phyloP scores from a whole-genome alignment of 129 eudicot genomes.

The Calendula officinalis region DNA sequence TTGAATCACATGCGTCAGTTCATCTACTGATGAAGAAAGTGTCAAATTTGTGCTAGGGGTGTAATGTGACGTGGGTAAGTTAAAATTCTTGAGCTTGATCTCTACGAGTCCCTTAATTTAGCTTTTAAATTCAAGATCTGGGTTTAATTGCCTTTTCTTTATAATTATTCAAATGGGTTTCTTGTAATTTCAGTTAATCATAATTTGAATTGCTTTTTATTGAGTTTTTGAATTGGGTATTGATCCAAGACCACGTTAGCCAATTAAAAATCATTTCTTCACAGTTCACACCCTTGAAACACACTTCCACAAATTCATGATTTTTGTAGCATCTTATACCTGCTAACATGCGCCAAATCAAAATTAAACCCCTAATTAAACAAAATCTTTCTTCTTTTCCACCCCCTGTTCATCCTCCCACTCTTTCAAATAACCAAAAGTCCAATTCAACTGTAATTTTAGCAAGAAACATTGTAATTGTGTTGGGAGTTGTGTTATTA shows the following conservation, averaged over 20 bases:
- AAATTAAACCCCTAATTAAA: slow-evolving; percentile 29
- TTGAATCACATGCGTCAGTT: slow-evolving; percentile 10
- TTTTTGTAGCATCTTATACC: slow-evolving; percentile 24
- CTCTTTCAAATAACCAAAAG: slow-evolving; percentile 36
- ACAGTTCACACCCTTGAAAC: slow-evolving; percentile 18
- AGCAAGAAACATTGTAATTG: slow-evolving; percentile 44
- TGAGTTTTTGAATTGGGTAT: slow-evolving; percentile 17
- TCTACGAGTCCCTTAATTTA: slow-evolving; percentile 14
- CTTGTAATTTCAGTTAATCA: slow-evolving; percentile 28
- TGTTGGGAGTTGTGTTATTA: slow-evolving; percentile 56
- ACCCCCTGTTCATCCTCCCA: slow-evolving; percentile 35
- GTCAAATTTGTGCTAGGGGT: not conserved
- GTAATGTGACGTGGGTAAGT: slow-evolving; percentile 23
- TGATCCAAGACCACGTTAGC: slow-evolving; percentile 31
- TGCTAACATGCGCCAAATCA: slow-evolving; percentile 30
- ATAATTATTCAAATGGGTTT: slow-evolving; percentile 28
- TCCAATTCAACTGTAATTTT: slow-evolving; percentile 47
- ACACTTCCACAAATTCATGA: slow-evolving; percentile 17
- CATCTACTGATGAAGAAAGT: slow-evolving; percentile 12
- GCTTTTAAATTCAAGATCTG: slow-evolving; percentile 29
- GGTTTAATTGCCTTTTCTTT: slow-evolving; percentile 8
- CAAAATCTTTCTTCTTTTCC: slow-evolving; percentile 31
- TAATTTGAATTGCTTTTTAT: slow-evolving; percentile 22
- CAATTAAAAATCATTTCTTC: slow-evolving; percentile 28
- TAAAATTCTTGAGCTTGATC: slow-evolving; percentile 14